Percentiles rank a stretch among this genome's conserved stretches.
Evolutionary conservation across 768 basidiomycete species (phyloP).

Genomic region (Boletus edulis): DNA sequence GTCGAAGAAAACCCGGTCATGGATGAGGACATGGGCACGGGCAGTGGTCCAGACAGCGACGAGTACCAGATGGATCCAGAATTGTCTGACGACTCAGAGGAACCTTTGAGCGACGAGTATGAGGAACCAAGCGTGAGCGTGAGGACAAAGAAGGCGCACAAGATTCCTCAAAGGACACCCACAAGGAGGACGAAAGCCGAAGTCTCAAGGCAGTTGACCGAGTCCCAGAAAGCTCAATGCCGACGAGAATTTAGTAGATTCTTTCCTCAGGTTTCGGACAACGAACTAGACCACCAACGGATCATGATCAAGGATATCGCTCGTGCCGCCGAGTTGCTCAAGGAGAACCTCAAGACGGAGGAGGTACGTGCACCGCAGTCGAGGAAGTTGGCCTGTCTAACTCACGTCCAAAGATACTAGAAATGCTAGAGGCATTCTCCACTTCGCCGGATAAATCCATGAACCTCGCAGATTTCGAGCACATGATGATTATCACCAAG

Average conservation of each 20-base stretch:
- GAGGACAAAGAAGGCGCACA: conserved; percentile 9
- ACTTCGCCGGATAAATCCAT: conserved; percentile 67
- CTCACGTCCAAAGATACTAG: conserved; percentile 53
- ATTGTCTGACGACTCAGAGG: conserved; percentile 23
- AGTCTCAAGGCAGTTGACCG: conserved; percentile 36
- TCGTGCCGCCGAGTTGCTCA: conserved; percentile 56
- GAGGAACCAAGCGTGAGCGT: conserved; percentile 12
- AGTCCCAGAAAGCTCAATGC: conserved; percentile 52
- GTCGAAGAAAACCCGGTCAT: conserved; percentile 7
- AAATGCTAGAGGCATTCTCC: conserved; percentile 80
- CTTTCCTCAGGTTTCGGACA: conserved; percentile 55
- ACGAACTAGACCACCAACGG: conserved; percentile 47
- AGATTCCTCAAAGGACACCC: conserved; percentile 1
- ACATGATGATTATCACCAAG: conserved; percentile 68
- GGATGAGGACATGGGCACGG: conserved; percentile 16
- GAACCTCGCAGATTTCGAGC: conserved; percentile 64
- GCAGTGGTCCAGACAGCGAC: conserved; percentile 32
- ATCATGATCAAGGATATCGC: conserved; percentile 69
- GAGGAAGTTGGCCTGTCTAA: background rate
- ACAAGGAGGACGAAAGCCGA: background rate
- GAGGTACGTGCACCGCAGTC: conserved; percentile 47
- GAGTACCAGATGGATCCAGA: conserved; percentile 24
- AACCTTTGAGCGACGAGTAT: conserved; percentile 32
- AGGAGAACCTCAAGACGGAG: conserved; percentile 71
- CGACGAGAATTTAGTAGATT: conserved; percentile 68